These are phyloP conservation scores for Pseudoturritis turrita DNA, from an alignment of 345 rosid genomes.

Conservation along the genomic window DNA sequence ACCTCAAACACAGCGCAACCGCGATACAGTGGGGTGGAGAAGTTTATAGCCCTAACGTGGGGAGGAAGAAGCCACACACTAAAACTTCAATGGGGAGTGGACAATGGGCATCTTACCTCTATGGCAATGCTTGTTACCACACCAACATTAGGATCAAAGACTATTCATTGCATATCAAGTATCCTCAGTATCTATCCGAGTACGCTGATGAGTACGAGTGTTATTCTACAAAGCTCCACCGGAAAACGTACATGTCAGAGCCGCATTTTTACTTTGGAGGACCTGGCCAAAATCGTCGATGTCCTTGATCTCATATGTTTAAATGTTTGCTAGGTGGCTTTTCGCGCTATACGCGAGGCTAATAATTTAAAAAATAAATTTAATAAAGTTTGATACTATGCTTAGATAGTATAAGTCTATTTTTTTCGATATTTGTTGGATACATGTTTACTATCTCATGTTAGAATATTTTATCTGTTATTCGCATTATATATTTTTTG, in stretches of 20 bases:
- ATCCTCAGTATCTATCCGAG: conserved; percentile 32
- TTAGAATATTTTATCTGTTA: too few relatives aligned
- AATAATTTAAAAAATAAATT: too few relatives aligned
- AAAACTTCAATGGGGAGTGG: conserved; percentile 58
- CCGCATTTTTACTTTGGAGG: conserved; percentile 49
- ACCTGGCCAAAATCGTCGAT: conserved; percentile 32
- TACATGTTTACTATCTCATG: too few relatives aligned
- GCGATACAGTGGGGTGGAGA: conserved; percentile 59
- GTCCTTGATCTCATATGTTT: conserved; percentile 23
- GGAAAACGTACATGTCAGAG: conserved; percentile 13
- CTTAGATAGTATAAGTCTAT: too few relatives aligned
- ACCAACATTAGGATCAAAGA: conserved; percentile 38
- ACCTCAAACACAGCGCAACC: conserved; percentile 35
- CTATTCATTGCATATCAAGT: conserved; percentile 32
- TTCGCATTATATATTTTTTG: too few relatives aligned
- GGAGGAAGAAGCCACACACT: conserved; percentile 42
- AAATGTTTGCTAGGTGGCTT: too few relatives aligned
- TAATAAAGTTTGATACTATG: too few relatives aligned
- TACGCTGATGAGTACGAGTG: conserved; percentile 27
- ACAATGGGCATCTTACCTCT: neutral
- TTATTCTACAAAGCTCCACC: conserved; percentile 27
- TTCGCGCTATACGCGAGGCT: too few relatives aligned
- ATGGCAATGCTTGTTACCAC: conserved; percentile 28
- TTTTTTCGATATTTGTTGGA: too few relatives aligned
- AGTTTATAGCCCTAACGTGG: conserved; percentile 43